Conservation (phyloP, 106 monocot species). For the Iris macrosiphon region DNA sequence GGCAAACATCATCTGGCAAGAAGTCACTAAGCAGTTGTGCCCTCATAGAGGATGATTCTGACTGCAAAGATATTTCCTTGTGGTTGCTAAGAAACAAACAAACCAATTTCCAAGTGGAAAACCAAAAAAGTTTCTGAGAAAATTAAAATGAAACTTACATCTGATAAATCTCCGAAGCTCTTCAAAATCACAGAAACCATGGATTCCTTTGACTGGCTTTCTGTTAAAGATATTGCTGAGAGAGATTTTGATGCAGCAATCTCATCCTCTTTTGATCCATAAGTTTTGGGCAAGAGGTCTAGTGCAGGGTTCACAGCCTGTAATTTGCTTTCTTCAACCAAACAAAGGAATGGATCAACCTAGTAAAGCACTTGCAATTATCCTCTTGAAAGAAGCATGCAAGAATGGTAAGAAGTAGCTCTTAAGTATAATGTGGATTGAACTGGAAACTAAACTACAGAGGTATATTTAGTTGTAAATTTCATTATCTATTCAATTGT, state of each 20-base stretch:
- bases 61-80: conserved; percentile 21
- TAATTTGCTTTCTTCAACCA: conserved; percentile 56
- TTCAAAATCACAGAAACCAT: conserved; percentile 51
- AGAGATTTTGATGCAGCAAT: conserved; percentile 45
- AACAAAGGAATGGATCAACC: conserved; percentile 75
- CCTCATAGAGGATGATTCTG: conserved; percentile 32
- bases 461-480: too few relatives aligned
- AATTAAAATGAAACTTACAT: conserved; percentile 27
- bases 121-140: neutral
- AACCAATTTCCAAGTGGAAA: neutral
- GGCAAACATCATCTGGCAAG: conserved; percentile 64
- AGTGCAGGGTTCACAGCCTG: conserved; percentile 23
- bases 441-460: too few relatives aligned
- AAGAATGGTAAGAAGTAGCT: neutral
- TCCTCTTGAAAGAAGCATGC: too few relatives aligned
- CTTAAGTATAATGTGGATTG: too few relatives aligned
- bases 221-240: conserved; percentile 26
- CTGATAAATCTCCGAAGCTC: conserved; percentile 38
- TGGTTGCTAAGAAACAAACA: neutral
- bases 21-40: conserved; percentile 53
- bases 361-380: conserved; percentile 15
- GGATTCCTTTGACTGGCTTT: conserved; percentile 36
- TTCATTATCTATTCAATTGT: too few relatives aligned
- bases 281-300: conserved; percentile 17
- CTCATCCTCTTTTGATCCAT: conserved; percentile 79